phyloP scores from a whole-genome alignment of 441 rosid genomes.

The Viola pubescens region DNA sequence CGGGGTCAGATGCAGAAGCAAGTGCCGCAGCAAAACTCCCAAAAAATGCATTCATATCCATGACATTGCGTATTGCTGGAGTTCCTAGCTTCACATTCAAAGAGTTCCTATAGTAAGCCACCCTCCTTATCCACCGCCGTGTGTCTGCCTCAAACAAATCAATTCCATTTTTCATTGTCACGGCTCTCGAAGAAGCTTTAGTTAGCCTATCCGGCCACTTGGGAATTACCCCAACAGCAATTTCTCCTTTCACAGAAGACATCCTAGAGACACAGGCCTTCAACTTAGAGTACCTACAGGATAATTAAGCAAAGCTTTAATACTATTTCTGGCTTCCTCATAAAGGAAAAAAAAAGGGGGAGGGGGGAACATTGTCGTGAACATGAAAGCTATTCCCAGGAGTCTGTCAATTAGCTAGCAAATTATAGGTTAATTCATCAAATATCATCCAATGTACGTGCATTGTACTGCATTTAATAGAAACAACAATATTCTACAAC shows the following conservation, averaged over 20 bases:
- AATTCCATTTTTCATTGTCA: conserved; percentile 59
- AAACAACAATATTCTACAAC: conserved; percentile 2
- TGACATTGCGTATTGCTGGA: conserved; percentile 66
- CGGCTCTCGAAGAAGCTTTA: conserved; percentile 62
- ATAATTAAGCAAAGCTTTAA: conserved; percentile 12
- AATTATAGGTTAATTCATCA: not conserved
- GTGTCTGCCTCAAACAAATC: conserved; percentile 92
- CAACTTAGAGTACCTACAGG: conserved; percentile 69
- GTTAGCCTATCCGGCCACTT: conserved; percentile 78
- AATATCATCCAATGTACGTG: not conserved
- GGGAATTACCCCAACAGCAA: conserved; percentile 56
- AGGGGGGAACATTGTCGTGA: no score
- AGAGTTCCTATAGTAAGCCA: conserved; percentile 65
- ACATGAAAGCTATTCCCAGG: no score
- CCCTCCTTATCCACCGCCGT: conserved; percentile 79
- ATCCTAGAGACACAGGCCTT: conserved; percentile 63
- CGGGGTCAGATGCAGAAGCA: conserved; percentile 59
- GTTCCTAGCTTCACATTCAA: conserved; percentile 64
- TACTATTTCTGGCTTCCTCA: not conserved
- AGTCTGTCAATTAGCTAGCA: not conserved
- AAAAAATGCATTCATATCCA: conserved; percentile 94
- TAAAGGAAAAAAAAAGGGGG: no score
- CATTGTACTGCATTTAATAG: not conserved
- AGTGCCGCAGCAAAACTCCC: conserved; percentile 95
- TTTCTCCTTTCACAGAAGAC: conserved; percentile 55